Base-by-base conservation (phyloP, 2,329 filamentous ascomycete species). In the Orbilia quercus region DNA sequence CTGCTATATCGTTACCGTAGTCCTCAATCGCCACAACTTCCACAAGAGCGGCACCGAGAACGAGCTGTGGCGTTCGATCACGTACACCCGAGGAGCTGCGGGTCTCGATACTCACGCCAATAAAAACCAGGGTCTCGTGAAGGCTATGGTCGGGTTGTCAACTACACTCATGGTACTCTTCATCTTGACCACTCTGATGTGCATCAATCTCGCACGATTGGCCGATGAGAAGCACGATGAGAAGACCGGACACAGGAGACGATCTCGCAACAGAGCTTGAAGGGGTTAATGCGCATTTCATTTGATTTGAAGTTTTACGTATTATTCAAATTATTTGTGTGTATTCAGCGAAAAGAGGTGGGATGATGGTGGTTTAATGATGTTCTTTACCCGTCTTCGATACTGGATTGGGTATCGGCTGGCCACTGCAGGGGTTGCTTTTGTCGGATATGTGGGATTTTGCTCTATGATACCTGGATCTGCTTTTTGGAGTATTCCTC, bases 221-320 rank as follows among this genome's bases (percentile, higher is more conserved):
- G 69, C 69, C 1, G 69, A 73, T 73, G 69, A 73, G 60, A 60
- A 60, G 44, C 60, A 73, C 40, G 69, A 73, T 23, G 69, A 73
- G 55, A 73, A 73, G 69, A 73, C 69, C 2, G 42, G 60, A 2
- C 69, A 73, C 34, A 48, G 69, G 16, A 54, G 69, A 36, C 28
- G 69, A 34, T 66, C 60, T 7, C 42, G 20, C 16, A 73, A 54
- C 47, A 31, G 60, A 18, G 69, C 66, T 34, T 73, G 65, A 45
- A 42, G 16, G 28, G 28, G 5, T 31, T 31, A 31, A 31, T 31
- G 28, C 9, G 28, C 28, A 31, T 31, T 31, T 4, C 4, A 4
- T 9, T 31, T 31, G 28, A 31, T 31, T 31, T 31, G n/a, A n/a
- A n/a, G n/a, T n/a, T n/a, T n/a, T n/a, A n/a, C n/a, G n/a, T n/a